These are phyloP conservation scores for Vitis rupestris DNA, from an alignment of 164 flowering plant genomes.

Conservation along the genomic window DNA sequence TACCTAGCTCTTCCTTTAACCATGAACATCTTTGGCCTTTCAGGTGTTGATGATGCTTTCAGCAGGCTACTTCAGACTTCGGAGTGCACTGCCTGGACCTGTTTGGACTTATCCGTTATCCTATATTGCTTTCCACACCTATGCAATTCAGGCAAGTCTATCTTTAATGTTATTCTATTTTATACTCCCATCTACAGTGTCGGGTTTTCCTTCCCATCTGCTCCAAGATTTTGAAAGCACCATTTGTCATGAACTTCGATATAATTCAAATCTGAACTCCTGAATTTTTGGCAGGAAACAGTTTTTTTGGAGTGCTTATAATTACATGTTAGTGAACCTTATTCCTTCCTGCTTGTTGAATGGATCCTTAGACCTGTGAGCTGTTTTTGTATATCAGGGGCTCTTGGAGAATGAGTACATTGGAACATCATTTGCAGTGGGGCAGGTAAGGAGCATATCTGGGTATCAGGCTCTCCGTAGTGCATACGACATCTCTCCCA, in stretches of 20 bases:
- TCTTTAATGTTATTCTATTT: neutral
- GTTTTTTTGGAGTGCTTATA: too few relatives aligned
- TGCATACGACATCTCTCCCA: constrained; percentile 60
- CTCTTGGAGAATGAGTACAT: constrained; percentile 91
- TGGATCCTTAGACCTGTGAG: neutral
- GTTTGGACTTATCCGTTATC: constrained; percentile 95
- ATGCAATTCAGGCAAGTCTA: constrained; percentile 80
- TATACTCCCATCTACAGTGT: neutral
- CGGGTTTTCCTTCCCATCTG: neutral
- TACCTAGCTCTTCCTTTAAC: constrained; percentile 4
- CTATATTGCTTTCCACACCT: constrained; percentile 88
- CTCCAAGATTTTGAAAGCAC: neutral
- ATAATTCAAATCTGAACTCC: too few relatives aligned
- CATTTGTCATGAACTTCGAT: too few relatives aligned
- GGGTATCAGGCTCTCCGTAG: constrained; percentile 79
- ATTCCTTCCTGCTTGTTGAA: neutral
- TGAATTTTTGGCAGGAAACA: too few relatives aligned
- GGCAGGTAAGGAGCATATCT: constrained; percentile 80
- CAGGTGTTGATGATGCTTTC: constrained; percentile 96
- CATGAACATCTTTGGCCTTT: constrained; percentile 14
- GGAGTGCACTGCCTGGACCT: constrained; percentile 69
- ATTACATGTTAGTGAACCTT: too few relatives aligned
- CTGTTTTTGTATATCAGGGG: constrained; percentile 51
- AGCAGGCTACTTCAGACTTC: constrained; percentile 87
- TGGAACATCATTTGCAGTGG: constrained; percentile 82